Evolutionary conservation across 1,139 yeast genomes (phyloP).

Genomic region (Yamadazyma friedrichii): DNA sequence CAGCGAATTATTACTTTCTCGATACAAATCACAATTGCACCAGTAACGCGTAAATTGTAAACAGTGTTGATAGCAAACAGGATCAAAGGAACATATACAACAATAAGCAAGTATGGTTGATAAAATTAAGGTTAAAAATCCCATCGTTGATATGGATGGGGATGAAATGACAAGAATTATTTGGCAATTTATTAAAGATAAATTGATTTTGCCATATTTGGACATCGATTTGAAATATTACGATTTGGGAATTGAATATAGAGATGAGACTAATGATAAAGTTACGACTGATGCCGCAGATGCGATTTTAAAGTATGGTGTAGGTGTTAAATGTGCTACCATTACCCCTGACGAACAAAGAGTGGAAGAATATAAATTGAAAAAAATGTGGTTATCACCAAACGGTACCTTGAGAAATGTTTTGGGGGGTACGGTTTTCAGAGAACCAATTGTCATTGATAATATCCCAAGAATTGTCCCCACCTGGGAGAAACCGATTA

Average conservation of each 20-base stretch:
- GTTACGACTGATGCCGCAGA: conserved; percentile 88
- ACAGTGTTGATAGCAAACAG: background rate
- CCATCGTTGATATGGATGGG: conserved; percentile 94
- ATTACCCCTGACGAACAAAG: conserved; percentile 98
- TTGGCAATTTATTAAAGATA: conserved; percentile 82
- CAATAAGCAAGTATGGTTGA: conserved; percentile 1
- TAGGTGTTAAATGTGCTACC: conserved; percentile 95
- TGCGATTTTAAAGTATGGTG: conserved; percentile 85
- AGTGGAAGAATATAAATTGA: conserved; percentile 82
- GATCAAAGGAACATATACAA: background rate
- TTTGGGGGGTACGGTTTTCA: conserved; percentile 92
- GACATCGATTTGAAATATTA: conserved; percentile 88
- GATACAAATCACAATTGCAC: background rate
- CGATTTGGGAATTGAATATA: conserved; percentile 80
- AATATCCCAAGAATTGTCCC: conserved; percentile 88
- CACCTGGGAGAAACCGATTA: conserved; percentile 92
- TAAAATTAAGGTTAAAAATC: conserved; percentile 83
- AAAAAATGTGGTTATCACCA: conserved; percentile 97
- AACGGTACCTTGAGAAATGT: conserved; percentile 95
- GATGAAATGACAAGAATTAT: conserved; percentile 95
- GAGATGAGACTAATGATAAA: conserved; percentile 86
- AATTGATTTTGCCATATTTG: conserved; percentile 79
- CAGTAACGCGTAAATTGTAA: background rate
- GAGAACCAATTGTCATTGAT: conserved; percentile 93
- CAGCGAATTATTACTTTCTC: no score